Base-by-base conservation (phyloP, 2,329 filamentous ascomycete genomes). In the Ophiognomonia clavigignenti-juglandacearum region DNA sequence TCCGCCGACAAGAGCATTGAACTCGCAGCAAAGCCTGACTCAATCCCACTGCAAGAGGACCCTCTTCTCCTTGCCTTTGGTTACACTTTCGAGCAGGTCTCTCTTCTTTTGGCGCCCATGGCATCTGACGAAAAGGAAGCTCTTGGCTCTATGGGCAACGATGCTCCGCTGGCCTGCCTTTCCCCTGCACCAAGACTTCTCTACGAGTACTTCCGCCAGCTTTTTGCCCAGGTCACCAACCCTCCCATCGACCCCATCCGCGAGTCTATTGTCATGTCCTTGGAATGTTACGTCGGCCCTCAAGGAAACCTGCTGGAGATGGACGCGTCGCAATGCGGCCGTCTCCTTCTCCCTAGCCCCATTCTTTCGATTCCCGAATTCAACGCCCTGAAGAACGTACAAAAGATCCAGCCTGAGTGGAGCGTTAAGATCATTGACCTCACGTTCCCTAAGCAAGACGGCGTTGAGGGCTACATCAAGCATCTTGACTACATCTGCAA, bases 171-270 rank as follows among this genome's bases (percentile, higher is more conserved):
- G 54, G 92, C 92, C 44, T 96, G 90, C 66, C 75, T 97, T 63
- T 87, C 92, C n/a, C 80, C 87, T 55, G 87, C 91, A 53, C 90
- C 92, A 57, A 87, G 91, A 57, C 75, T 96, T 45, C 79, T 96
- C 18, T 95, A 88, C 66, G 92, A 96, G 67, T 97, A 97, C 72
- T 97, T 97, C 84, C 84, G 92, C 53, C 88, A 97, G 73, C 83
- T 97, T 36, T 97, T 97, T 66, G 92, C 92, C 9, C 92, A 97
- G 71, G 92, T 97, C 65, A 97, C 92, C 53, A 97, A 97, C 68
- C 92, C 92, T 57, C 92, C 92, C 13, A 97, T 97, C 61, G 92
- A 97, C 62, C 92, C 92, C 26, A 97, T 97, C 59, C 81, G 92
- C 67, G 92, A 97, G 75, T 92, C 91, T 23, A 93, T 96, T 60